phyloP scores from a whole-genome alignment of 371 early-diverging fungal genomes.

The Lichtheimia ramosa region DNA sequence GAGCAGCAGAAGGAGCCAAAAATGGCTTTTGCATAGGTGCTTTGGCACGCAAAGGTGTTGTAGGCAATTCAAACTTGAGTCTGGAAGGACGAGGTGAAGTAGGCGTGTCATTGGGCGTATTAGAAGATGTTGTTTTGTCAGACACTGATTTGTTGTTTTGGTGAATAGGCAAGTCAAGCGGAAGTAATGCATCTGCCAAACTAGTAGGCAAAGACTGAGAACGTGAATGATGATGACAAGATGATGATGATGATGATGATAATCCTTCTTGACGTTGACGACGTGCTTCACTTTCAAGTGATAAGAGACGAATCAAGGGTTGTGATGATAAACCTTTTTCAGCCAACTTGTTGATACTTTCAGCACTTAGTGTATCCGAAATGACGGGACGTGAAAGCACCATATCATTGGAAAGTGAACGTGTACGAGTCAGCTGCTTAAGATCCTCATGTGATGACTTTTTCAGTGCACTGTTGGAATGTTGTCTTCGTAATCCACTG shows the following conservation, averaged over 20 bases:
- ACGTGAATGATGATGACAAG: background rate
- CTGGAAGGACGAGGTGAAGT: slow-evolving; percentile 16
- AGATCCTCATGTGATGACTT: slow-evolving; percentile 5
- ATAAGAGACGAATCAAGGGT: slow-evolving; percentile 25
- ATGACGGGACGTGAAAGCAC: slow-evolving; percentile 7
- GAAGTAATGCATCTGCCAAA: slow-evolving; percentile 23
- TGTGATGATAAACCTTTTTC: slow-evolving; percentile 18
- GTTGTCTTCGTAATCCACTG: slow-evolving; percentile 16
- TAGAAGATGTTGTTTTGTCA: background rate
- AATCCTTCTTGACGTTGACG: slow-evolving; percentile 13
- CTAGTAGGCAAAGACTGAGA: slow-evolving; percentile 7
- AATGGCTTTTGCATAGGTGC: slow-evolving; percentile 5
- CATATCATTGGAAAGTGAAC: slow-evolving; percentile 14
- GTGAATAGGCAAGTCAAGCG: slow-evolving; percentile 8
- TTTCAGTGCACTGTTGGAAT: slow-evolving; percentile 16
- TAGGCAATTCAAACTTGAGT: slow-evolving; percentile 24
- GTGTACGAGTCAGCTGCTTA: slow-evolving; percentile 10
- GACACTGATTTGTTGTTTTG: background rate
- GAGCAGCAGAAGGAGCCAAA: slow-evolving; percentile 2
- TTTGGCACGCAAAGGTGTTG: slow-evolving; percentile 14
- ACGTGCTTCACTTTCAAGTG: slow-evolving; percentile 23
- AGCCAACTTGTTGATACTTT: slow-evolving; percentile 13
- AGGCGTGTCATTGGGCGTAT: background rate
- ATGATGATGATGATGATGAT: slow-evolving; percentile 4
- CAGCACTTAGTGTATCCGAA: slow-evolving; percentile 8